Evolutionary conservation across 2,329 filamentous ascomycete genomes (phyloP), one percentile per base, ranked within the genome.

Genomic region (Aurifilum marmelostoma): DNA sequence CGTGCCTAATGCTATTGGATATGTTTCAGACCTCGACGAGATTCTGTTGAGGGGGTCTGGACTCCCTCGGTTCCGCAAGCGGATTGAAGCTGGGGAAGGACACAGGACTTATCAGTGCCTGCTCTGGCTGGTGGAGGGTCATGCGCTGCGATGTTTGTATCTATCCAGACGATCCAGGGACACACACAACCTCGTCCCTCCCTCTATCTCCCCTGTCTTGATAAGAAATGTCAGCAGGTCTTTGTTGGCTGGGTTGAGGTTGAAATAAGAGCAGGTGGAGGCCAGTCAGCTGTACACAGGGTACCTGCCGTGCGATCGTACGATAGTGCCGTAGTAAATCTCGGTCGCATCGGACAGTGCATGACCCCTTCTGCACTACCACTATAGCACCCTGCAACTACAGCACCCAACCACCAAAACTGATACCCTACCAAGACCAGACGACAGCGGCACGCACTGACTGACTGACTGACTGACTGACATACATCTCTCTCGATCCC

Each of bases 171-270:
- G n/a, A n/a, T n/a, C n/a, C n/a, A n/a, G n/a, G n/a, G n/a, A n/a
- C n/a, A n/a, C n/a, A n/a, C n/a, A n/a, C n/a, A n/a, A n/a, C n/a
- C n/a, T n/a, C n/a, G n/a, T 43, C 14, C 41, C 16, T 34, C 34
- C 8, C 34, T 34, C 2, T 43, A 7, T 43, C 41, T 24, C 47
- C 21, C 32, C 56, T 1, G 29, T 59, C 56, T n/a, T 39, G 58
- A 60, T 60, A 39, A 60, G 58, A 60, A 24, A 60, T n/a, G 32
- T 60, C 58, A 60, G 58, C 58, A 60, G 58, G 58, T 21, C 41
- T 47, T 18, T 47, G 18, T 16, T 32, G 52, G 24, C 8, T 8
- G 24, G n/a, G 24, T 21, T 60, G 58, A 60, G 58, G 58, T 60
- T 39, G 32, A 60, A 60, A 60, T 60, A 60, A 60, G 32, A 37